phyloP scores from a whole-genome alignment of 768 basidiomycete genomes.

The Panaeolus cyanescens region DNA sequence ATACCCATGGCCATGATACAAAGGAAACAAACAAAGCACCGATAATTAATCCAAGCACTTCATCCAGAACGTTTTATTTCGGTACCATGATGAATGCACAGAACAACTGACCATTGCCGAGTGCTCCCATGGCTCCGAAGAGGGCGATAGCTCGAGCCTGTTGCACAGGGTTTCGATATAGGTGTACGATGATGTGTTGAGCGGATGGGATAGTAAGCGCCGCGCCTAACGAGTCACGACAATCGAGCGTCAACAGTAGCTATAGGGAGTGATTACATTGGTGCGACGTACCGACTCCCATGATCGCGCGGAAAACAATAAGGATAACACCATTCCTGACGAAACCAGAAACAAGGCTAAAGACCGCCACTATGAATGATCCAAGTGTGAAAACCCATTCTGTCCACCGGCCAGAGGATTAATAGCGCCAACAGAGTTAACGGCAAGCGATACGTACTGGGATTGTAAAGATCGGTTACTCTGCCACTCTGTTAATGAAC shows the following conservation, averaged over 20 bases:
- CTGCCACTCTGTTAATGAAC: constrained; percentile 38
- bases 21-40: constrained; percentile 45
- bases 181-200: constrained; percentile 46
- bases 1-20: constrained; percentile 52
- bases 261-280: too few species aligned
- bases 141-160: constrained; percentile 50
- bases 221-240: constrained; percentile 31
- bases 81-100: too few species aligned
- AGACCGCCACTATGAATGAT: constrained; percentile 37
- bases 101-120: constrained; percentile 41
- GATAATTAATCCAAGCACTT: constrained; percentile 42
- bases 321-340: constrained; percentile 44
- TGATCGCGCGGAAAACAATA: constrained; percentile 52
- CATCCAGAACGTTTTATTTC: background rate
- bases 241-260: background rate
- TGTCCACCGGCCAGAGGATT: constrained; percentile 14
- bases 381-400: constrained; percentile 45
- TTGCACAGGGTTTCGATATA: constrained; percentile 46
- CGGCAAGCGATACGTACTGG: constrained; percentile 28
- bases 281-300: constrained; percentile 47
- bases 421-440: background rate
- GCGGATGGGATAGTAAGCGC: constrained; percentile 54
- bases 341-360: constrained; percentile 49
- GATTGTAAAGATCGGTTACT: constrained; percentile 39
- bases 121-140: constrained; percentile 45